Base-by-base conservation (phyloP, 768 basidiomycete genomes). In the Hericium coralloides region DNA sequence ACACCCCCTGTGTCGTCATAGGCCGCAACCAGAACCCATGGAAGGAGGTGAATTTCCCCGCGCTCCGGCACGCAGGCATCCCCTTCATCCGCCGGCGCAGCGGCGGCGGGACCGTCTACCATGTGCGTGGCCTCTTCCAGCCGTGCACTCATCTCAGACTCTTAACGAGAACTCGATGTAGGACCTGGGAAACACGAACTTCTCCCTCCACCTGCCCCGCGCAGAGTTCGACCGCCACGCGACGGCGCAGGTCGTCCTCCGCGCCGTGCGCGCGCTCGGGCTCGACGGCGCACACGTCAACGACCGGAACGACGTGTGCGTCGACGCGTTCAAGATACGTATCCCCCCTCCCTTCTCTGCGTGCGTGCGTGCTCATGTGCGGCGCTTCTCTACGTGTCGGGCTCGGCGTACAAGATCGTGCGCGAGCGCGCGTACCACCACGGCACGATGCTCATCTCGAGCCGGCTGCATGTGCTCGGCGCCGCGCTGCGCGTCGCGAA, bases 161-260 rank as follows among this genome's bases (percentile, higher is more conserved):
- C 37, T 43, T n/a, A 41, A 8, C 49, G 49, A n/a, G n/a, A n/a
- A 12, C 15, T 49, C 23, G 12, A 2, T 49, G 15, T 31, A 23
- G 97, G 97, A 99, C 67, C 72, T 94, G 17, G 97, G 97, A 15
- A 99, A 99, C 68, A 94, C 93, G 1, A 98, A 98, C 67, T 98
- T 92, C 70, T 97, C 94, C 0, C 89, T 99, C 58, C 90, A 97
- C 61, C 77, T 95, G 12, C 87, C 95, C 0, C 80, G 95, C 5
- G 65, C 76, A 4, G 75, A 84, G 0, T 98, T 99, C 61, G 83
- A 95, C 66, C 79, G 95, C 37, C 76, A 81, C 37, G 78, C 74
- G 18, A 95, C 94, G 0, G 87, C 91, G 0, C 78, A 84, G 56
- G 73, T 95, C n/a, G 76, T 94, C 23, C 75, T 89, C 17, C 75